Base-by-base conservation (phyloP, 805 yeast genomes). In the Nakazawaea anatomiae region DNA sequence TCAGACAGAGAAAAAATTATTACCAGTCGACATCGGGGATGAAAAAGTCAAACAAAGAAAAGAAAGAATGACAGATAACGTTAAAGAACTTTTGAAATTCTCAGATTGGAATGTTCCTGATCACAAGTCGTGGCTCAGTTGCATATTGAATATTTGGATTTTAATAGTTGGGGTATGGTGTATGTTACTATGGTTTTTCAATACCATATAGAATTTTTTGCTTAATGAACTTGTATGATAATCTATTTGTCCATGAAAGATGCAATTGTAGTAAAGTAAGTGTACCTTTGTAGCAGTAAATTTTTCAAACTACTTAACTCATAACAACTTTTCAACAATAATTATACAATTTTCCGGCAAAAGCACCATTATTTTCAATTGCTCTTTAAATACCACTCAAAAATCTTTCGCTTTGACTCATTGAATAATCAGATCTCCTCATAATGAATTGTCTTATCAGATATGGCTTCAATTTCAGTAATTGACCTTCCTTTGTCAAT, bases 401-500 rank as follows among this genome's bases (percentile, higher is more conserved):
- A 50, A 78, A 71, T 48, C 75, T 63, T 50, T 75, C 80, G 45
- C 76, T 64, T 54, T 75, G 74, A 48, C 75, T 74, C 3, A 80
- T 77, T 55, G 78, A 77, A 61, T 82, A 87, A 60, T 88, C 96
- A 0, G 84, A 74, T 58, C 96, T 72, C 58, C 80, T 84, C 8
- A 82, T 67, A 44, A 88, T 80, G 57, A 84, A 87, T 57, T 79
- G 85, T 52, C 85, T 76, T 35, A 88, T 70, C 6, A 85, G 69
- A 45, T 73, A 74, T 8, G 83, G 82, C 60, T 82, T 83, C 62
- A 89, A 73, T 51, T 74, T 75, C 1, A 84, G 82, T 55, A 90
- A 71, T 58, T 83, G 89, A 1, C 96, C 94, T 60, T 89, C 96
- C 40, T 83, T 82, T 2, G 89, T 82, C 60, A 90, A 73, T 1